Percentiles rank a stretch among this genome's conserved stretches.
phyloP scores from a whole-genome alignment of 352 stramenopile species.

The Globisporangium spiculum region DNA sequence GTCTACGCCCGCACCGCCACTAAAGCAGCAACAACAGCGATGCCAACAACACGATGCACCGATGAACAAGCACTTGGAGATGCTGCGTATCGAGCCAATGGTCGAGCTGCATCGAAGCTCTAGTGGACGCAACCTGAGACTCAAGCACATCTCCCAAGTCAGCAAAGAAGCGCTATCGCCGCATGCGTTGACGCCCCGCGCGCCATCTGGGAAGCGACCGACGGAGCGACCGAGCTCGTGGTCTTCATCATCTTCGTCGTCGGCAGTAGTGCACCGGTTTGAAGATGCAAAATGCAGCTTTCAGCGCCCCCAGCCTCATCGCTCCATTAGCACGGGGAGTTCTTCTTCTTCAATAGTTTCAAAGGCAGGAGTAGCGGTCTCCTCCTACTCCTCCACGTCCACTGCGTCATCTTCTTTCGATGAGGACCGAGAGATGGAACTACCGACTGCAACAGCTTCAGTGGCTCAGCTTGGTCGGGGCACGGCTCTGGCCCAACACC shows the following conservation, averaged over 20 bases:
- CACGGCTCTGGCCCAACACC: not conserved
- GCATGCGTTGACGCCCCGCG: conserved; percentile 42
- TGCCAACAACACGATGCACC: not conserved
- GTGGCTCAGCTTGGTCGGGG: not conserved
- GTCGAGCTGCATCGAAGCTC: conserved; percentile 51
- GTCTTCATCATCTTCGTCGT: conserved; percentile 4
- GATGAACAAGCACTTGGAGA: not conserved
- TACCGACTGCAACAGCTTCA: too few species aligned
- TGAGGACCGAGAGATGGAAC: not conserved
- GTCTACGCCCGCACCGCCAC: not conserved
- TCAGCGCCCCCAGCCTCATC: not conserved
- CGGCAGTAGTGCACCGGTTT: not conserved
- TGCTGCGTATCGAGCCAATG: conserved; percentile 13
- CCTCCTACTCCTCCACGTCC: conserved; percentile 2
- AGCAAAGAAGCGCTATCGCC: conserved; percentile 32
- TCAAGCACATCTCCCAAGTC: conserved; percentile 39
- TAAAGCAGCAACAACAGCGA: not conserved
- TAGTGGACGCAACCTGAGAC: conserved; percentile 44
- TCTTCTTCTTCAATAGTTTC: not conserved
- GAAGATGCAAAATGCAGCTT: not conserved
- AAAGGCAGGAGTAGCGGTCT: not conserved
- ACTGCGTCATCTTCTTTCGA: conserved; percentile 6
- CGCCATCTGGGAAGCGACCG: conserved; percentile 34
- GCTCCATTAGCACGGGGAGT: conserved; percentile 11
- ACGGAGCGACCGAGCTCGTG: conserved; percentile 24